Conservation (phyloP, 495 filamentous ascomycete species). For the Aspergillus homomorphus region DNA sequence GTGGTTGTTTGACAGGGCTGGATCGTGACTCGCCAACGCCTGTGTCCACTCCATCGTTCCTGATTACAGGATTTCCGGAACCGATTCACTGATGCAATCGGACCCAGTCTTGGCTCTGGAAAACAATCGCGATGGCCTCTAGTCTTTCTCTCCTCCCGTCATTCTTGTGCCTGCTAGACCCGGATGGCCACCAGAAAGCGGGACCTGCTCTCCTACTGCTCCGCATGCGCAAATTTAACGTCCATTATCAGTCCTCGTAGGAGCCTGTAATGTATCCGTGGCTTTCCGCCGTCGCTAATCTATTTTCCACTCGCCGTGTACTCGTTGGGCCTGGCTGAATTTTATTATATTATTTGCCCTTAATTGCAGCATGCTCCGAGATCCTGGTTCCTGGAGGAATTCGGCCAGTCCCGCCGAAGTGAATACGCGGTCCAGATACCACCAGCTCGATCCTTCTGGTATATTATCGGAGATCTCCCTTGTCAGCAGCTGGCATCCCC, state of each 20-base stretch:
- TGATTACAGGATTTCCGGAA: not conserved
- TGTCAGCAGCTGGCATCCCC: not conserved
- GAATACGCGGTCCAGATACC: not conserved
- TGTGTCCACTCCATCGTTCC: constrained; percentile 6
- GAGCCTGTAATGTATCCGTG: not conserved
- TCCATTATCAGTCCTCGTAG: not conserved
- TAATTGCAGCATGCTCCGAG: not conserved
- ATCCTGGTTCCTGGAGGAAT: not conserved
- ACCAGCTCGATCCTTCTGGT: not conserved
- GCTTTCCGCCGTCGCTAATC: not conserved
- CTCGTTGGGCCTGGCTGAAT: not conserved
- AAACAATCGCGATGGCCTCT: not conserved
- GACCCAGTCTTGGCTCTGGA: not conserved
- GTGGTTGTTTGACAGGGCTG: not conserved
- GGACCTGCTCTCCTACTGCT: not conserved
- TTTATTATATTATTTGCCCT: not conserved
- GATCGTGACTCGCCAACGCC: constrained; percentile 1
- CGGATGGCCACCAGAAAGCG: not conserved
- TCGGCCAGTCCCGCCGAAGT: not conserved
- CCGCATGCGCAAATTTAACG: not conserved
- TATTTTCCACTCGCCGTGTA: not conserved
- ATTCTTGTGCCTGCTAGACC: not conserved
- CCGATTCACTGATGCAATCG: not conserved
- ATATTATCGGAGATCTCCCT: constrained; percentile 4
- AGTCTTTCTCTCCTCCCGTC: not conserved